phyloP scores from a whole-genome alignment of 768 basidiomycete species.

The Panaeolus papilionaceus region DNA sequence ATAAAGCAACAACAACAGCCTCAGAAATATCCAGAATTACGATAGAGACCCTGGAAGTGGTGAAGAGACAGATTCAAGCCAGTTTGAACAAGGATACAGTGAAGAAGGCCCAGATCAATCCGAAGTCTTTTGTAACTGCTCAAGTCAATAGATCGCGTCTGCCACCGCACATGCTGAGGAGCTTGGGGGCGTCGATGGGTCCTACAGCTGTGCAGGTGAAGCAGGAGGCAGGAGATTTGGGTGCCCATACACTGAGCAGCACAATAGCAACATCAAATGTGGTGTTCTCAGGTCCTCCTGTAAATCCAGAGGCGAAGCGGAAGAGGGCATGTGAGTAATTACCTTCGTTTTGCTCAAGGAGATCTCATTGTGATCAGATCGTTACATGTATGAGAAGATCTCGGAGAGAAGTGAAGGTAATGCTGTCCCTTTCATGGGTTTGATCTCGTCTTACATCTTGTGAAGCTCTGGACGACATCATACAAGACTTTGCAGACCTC shows the following conservation, averaged over 20 bases:
- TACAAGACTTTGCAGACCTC: constrained; percentile 84
- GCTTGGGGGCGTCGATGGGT: constrained; percentile 24
- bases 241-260: constrained; percentile 32
- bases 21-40: constrained; percentile 47
- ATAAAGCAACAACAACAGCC: constrained; percentile 39
- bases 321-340: constrained; percentile 62
- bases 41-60: constrained; percentile 53
- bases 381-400: constrained; percentile 95
- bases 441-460: constrained; percentile 13
- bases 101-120: constrained; percentile 39
- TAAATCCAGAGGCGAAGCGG: constrained; percentile 43
- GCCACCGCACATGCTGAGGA: constrained; percentile 34
- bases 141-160: constrained; percentile 44
- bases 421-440: constrained; percentile 16
- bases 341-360: not conserved
- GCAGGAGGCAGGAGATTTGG: constrained; percentile 39
- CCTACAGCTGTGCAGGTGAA: constrained; percentile 37
- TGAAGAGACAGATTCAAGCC: constrained; percentile 57
- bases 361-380: constrained; percentile 49
- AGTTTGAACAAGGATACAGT: constrained; percentile 39
- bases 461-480: constrained; percentile 82
- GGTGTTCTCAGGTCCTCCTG: constrained; percentile 46
- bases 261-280: constrained; percentile 31
- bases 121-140: constrained; percentile 32
- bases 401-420: constrained; percentile 84